These are phyloP conservation scores for Spergularia azorica DNA, from an alignment of 179 eudicot species.

Conservation along the genomic window DNA sequence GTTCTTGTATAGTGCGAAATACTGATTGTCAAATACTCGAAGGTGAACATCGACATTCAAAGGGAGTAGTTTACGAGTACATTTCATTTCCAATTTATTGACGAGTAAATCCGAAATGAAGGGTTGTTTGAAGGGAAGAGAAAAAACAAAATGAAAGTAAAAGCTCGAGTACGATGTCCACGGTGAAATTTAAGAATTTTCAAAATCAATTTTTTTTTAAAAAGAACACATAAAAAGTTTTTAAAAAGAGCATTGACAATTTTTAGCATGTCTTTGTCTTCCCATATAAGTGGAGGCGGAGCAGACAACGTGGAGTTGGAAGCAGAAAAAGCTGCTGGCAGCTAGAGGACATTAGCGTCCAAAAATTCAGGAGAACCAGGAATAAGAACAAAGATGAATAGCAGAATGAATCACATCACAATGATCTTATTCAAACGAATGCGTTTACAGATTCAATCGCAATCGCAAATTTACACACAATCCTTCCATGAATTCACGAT, in stretches of 20 bases:
- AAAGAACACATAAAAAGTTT: too few species aligned
- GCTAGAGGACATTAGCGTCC: background rate
- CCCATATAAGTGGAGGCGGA: background rate
- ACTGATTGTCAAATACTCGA: too few species aligned
- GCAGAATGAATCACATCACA: background rate
- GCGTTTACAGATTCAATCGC: background rate
- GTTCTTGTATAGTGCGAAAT: background rate
- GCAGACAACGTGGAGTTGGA: background rate
- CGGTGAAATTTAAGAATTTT: too few species aligned
- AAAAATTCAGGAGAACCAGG: constrained; percentile 9
- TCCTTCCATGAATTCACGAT: background rate
- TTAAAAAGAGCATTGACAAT: background rate
- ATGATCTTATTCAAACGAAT: background rate
- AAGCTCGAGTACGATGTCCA: too few species aligned
- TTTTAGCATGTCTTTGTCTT: background rate
- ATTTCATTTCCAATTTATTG: too few species aligned
- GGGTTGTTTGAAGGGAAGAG: too few species aligned
- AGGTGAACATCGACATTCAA: too few species aligned
- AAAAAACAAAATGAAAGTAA: too few species aligned
- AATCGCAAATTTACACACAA: background rate
- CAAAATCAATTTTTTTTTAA: too few species aligned
- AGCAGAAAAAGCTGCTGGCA: background rate
- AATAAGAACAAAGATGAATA: background rate
- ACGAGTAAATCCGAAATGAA: too few species aligned
- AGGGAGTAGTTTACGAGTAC: too few species aligned